These are phyloP conservation scores for Hypoxylon rubiginosum DNA, from an alignment of 2,329 filamentous ascomycete species.

Conservation along the genomic window DNA sequence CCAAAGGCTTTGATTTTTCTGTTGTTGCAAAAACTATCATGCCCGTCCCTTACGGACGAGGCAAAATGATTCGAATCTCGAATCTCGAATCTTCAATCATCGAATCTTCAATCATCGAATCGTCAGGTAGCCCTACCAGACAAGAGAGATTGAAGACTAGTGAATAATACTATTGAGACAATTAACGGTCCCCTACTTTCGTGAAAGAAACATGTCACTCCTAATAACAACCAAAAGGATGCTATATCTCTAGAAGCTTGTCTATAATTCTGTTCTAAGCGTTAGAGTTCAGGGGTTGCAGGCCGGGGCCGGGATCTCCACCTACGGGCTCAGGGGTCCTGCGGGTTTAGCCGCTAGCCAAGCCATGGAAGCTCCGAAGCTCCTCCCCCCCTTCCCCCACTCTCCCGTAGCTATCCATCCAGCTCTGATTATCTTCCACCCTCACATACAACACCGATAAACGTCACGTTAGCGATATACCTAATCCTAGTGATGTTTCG, in stretches of 20 bases:
- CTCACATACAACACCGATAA: slow-evolving; percentile 10
- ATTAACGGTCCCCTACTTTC: too few relatives aligned
- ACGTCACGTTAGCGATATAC: neutral
- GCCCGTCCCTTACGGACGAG: neutral
- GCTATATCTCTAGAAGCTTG: too few relatives aligned
- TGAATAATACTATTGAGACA: too few relatives aligned
- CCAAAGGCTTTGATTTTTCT: slow-evolving; percentile 18
- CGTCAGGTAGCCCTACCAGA: too few relatives aligned
- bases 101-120: too few relatives aligned
- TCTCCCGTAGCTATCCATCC: neutral
- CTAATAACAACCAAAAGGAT: too few relatives aligned
- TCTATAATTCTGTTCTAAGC: too few relatives aligned
- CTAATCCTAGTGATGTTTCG: neutral
- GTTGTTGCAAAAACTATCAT: neutral
- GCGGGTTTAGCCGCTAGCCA: slow-evolving; percentile 16
- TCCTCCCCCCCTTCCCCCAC: slow-evolving; percentile 5
- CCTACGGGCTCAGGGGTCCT: neutral
- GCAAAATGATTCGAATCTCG: neutral
- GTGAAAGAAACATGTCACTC: too few relatives aligned
- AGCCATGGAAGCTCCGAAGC: neutral
- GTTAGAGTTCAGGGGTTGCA: too few relatives aligned
- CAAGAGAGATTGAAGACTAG: too few relatives aligned
- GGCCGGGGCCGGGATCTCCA: slow-evolving; percentile 5
- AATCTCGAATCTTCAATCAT: too few relatives aligned
- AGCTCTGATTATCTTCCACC: neutral